These are phyloP conservation scores for Pseudomicrostroma phylloplanum DNA, from an alignment of 1,284 basidiomycete genomes.

Conservation along the genomic window DNA sequence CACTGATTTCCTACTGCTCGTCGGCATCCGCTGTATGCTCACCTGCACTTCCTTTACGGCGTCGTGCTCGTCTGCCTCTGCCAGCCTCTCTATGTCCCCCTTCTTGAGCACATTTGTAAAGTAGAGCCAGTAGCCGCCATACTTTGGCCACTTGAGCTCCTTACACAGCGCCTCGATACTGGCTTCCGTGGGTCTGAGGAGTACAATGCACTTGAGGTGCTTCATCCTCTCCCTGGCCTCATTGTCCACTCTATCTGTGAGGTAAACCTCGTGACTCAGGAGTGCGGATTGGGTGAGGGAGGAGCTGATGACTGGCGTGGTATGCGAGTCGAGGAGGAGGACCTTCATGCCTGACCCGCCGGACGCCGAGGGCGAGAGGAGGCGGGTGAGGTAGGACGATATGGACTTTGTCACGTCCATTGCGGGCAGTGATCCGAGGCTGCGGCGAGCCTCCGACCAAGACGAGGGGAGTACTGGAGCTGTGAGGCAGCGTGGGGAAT, in stretches of 20 bases:
- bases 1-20: too few species aligned
- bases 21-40: slow-evolving; percentile 48
- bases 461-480: too few species aligned
- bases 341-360: slow-evolving; percentile 74
- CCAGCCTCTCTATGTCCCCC: slow-evolving; percentile 81
- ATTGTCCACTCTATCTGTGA: slow-evolving; percentile 95
- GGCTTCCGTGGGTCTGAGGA: slow-evolving; percentile 72
- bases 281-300: slow-evolving; percentile 90
- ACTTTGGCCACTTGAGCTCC: slow-evolving; percentile 73
- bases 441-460: too few species aligned
- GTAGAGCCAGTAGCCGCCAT: slow-evolving; percentile 78
- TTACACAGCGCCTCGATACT: slow-evolving; percentile 74
- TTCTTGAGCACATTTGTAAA: slow-evolving; percentile 92
- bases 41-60: slow-evolving; percentile 86
- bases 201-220: slow-evolving; percentile 94
- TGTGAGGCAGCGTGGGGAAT: too few species aligned
- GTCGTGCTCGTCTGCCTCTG: slow-evolving; percentile 90
- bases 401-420: slow-evolving; percentile 97
- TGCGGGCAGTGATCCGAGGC: neutral
- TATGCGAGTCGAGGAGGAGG: slow-evolving; percentile 88
- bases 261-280: slow-evolving; percentile 91
- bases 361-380: slow-evolving; percentile 69
- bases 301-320: slow-evolving; percentile 92
- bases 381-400: slow-evolving; percentile 84
- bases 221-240: slow-evolving; percentile 59